phyloP scores from a whole-genome alignment of 2,329 filamentous ascomycete species.

The Clarireedia paspali region DNA sequence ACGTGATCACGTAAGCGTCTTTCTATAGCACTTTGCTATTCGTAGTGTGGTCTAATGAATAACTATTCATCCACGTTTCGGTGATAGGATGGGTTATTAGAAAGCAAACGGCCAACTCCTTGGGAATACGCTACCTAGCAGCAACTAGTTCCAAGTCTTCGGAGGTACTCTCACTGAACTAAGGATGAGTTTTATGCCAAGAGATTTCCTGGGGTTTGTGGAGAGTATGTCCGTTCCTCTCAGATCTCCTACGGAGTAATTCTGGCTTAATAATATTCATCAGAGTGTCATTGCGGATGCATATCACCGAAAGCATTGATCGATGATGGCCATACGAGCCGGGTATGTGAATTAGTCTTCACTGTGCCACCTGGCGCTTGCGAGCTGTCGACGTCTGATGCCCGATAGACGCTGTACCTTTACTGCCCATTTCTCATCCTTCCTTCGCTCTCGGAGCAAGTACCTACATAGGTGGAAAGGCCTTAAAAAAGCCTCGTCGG shows the following conservation, averaged over 20 bases:
- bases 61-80: too few species aligned
- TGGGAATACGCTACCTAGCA: too few species aligned
- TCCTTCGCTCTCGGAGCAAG: too few species aligned
- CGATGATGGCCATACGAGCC: neutral
- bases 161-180: too few species aligned
- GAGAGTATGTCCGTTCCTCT: neutral
- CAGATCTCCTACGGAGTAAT: neutral
- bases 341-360: neutral
- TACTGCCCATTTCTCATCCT: neutral
- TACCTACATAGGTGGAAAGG: too few species aligned
- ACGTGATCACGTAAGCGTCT: neutral
- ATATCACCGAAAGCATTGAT: neutral
- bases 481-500: neutral
- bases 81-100: too few species aligned
- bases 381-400: neutral
- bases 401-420: neutral
- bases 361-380: neutral
- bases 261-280: too few species aligned
- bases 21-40: neutral
- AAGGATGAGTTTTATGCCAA: too few species aligned
- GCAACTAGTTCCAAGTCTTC: too few species aligned
- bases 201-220: neutral
- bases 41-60: too few species aligned
- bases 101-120: too few species aligned
- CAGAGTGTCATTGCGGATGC: neutral